Percentiles rank a stretch among this genome's conserved stretches.
Conservation (phyloP, 2,329 filamentous ascomycete genomes). For the Hypoxylon sp. region DNA sequence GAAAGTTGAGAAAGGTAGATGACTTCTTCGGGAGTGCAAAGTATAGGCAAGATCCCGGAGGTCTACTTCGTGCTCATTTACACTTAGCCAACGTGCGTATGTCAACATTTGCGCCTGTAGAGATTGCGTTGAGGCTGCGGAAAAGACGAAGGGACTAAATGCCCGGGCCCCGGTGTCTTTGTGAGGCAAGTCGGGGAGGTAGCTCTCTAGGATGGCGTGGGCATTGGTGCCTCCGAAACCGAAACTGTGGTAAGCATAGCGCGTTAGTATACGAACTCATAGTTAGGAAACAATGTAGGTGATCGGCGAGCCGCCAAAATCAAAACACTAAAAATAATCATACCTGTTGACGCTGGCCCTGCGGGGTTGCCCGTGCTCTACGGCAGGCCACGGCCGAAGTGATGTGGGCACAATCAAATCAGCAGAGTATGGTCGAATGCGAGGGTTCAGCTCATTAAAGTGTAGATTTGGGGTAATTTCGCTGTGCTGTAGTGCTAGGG, state of each 20-base stretch:
- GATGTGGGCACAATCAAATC: constrained; percentile 14
- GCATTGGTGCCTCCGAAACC: constrained; percentile 37
- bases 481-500: constrained; percentile 16
- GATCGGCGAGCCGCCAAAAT: too few species aligned
- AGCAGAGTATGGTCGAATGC: constrained; percentile 16
- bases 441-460: constrained; percentile 18
- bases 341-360: constrained; percentile 37
- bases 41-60: background rate
- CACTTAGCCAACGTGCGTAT: background rate
- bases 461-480: constrained; percentile 18
- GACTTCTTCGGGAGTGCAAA: background rate
- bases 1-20: background rate
- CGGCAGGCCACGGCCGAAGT: constrained; percentile 10
- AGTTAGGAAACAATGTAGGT: too few species aligned
- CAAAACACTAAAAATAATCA: constrained; percentile 24
- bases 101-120: background rate
- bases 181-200: background rate
- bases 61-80: background rate
- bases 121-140: constrained; percentile 16
- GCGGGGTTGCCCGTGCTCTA: constrained; percentile 10
- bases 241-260: too few species aligned
- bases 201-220: constrained; percentile 36
- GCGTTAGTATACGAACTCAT: too few species aligned
- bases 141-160: constrained; percentile 30
- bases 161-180: background rate